These are phyloP conservation scores for Blastobotrys illinoisensis DNA, from an alignment of 1,139 yeast species.

Conservation along the genomic window DNA sequence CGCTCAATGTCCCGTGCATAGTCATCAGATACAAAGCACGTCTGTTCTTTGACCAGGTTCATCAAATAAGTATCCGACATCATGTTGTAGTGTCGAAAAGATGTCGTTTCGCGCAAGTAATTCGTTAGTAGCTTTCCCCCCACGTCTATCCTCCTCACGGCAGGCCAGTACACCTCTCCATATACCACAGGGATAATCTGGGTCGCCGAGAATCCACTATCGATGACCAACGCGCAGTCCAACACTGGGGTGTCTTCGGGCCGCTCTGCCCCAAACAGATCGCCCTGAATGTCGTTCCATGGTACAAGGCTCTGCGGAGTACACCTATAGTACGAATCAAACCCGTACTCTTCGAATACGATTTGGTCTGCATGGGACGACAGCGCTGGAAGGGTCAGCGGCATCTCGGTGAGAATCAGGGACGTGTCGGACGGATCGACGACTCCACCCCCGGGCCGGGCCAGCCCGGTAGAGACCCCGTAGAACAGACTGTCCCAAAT, in stretches of 20 bases:
- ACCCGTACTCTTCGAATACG: constrained; percentile 89
- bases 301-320: constrained; percentile 69
- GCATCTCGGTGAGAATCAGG: constrained; percentile 66
- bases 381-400: constrained; percentile 75
- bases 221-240: constrained; percentile 76
- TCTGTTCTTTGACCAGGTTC: constrained; percentile 76
- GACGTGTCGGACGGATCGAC: constrained; percentile 46
- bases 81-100: constrained; percentile 90
- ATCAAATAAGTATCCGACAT: constrained; percentile 84
- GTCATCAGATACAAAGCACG: constrained; percentile 68
- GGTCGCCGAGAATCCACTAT: constrained; percentile 83
- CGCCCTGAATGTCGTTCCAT: constrained; percentile 40
- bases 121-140: constrained; percentile 88
- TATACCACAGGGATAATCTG: constrained; percentile 82
- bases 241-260: constrained; percentile 27
- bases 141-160: constrained; percentile 66
- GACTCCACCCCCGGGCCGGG: constrained; percentile 12
- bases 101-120: constrained; percentile 71
- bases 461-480: constrained; percentile 34
- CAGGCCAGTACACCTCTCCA: constrained; percentile 74
- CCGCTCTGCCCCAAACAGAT: constrained; percentile 16
- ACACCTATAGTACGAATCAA: constrained; percentile 58
- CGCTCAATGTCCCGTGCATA: constrained; percentile 50
- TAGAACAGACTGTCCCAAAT: constrained; percentile 81
- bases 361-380: constrained; percentile 87